Base-by-base conservation (phyloP, 148 eudicot species). In the Suaeda aralocaspica region DNA sequence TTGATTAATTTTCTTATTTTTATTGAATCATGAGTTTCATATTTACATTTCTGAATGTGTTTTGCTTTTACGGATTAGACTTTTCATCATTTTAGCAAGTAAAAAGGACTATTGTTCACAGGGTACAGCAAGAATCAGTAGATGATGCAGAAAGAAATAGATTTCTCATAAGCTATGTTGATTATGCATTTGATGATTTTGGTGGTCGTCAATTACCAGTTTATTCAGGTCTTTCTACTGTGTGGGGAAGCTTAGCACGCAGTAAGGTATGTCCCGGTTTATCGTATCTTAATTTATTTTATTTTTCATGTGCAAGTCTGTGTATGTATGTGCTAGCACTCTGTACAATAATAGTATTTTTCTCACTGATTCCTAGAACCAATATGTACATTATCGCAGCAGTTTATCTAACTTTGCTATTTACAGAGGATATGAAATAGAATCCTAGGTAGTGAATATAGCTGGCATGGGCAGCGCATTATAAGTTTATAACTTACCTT, bases 191-290 rank as follows among this genome's bases (percentile, higher is more conserved):
- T 72, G 97, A 95, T 80, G 97, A 95, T 80, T 95, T 95, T 84
- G 96, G 97, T 58, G 99, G 99, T 34, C 96, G 93, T 67, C 99
- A 89, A 64, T 82, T 93, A 57, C 99, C 99, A 63, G 97, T 95
- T 22, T 95, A 95, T 83, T 91, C 97, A 69, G 99, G 99, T 67
- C 84, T 95, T 66, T 86, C 97, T 65, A 95, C 99, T 55, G 99
- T 95, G 19, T 95, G 99, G 99, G 99, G 99, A 77, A 95, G 99
- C 79, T 86, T 95, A 85, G 99, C 99, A 60, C 99, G 99, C 62
- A 95, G 99, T 79, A 95, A 95, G 99, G 99, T 91, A 81, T 3
- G 4, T 36, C 41, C 41, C 41, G 4, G 8, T 36, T 36, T 36
- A 36, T 36, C 68, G n/a, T 24, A 14, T 45, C 78, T 71, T n/a